phyloP scores from a whole-genome alignment of 2,329 filamentous ascomycete genomes.

The Trichoderma pleuroti region DNA sequence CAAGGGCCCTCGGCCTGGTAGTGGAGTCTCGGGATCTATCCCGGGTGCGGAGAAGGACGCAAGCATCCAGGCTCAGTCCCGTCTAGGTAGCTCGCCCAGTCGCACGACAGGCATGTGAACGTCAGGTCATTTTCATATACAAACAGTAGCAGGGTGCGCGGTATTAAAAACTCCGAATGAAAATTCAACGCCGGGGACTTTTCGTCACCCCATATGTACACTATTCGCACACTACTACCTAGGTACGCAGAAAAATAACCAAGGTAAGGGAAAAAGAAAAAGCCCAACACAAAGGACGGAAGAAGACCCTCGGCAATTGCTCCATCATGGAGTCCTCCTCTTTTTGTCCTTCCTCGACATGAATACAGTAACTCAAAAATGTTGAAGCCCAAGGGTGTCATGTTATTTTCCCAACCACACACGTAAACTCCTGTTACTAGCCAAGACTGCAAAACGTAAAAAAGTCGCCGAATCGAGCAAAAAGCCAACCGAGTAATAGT shows the following conservation, averaged over 20 bases:
- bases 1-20: constrained; percentile 4
- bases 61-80: neutral
- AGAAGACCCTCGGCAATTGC: neutral
- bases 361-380: neutral
- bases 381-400: neutral
- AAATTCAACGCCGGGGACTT: constrained; percentile 12
- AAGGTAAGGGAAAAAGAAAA: neutral
- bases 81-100: neutral
- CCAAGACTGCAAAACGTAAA: neutral
- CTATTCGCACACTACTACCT: neutral
- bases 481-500: neutral
- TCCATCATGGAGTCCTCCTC: neutral
- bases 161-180: neutral
- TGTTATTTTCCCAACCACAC: neutral
- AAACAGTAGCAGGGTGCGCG: neutral
- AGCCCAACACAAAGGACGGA: neutral
- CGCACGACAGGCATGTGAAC: constrained; percentile 6
- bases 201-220: constrained; percentile 17
- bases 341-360: neutral
- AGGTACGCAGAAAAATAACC: neutral
- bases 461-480: constrained; percentile 5
- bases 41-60: constrained; percentile 1
- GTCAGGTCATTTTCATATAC: constrained; percentile 1
- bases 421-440: neutral
- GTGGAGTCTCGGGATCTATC: neutral